Conservation (phyloP, 306 rosid genomes). For the Dalbergia oliveri region DNA sequence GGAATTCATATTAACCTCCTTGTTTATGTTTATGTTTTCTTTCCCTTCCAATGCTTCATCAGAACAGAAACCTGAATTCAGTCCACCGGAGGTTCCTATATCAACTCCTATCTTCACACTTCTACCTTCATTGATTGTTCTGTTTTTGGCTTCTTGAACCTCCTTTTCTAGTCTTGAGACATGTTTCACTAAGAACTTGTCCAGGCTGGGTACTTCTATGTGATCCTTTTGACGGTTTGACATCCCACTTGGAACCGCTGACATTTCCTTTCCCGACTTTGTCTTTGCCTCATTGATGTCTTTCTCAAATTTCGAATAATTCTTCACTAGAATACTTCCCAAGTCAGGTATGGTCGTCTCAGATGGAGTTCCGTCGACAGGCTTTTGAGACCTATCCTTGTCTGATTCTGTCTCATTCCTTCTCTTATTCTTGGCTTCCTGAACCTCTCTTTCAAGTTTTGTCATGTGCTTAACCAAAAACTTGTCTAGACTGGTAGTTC, state of each 20-base stretch:
- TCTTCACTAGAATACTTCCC: slow-evolving; percentile 65
- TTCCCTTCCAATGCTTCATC: slow-evolving; percentile 61
- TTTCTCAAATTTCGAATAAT: slow-evolving; percentile 57
- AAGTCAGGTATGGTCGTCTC: slow-evolving; percentile 57
- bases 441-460: slow-evolving; percentile 86
- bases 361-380: slow-evolving; percentile 44
- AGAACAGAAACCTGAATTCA: slow-evolving; percentile 38
- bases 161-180: slow-evolving; percentile 86
- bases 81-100: slow-evolving; percentile 38
- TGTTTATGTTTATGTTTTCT: slow-evolving; percentile 62
- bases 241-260: slow-evolving; percentile 39
- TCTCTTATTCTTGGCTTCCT: slow-evolving; percentile 74
- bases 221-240: slow-evolving; percentile 52
- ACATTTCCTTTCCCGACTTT: slow-evolving; percentile 45
- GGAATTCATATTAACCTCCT: slow-evolving; percentile 6
- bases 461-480: slow-evolving; percentile 84
- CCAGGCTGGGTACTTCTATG: slow-evolving; percentile 73
- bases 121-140: slow-evolving; percentile 48
- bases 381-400: slow-evolving; percentile 43
- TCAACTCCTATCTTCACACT: slow-evolving; percentile 45
- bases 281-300: slow-evolving; percentile 58
- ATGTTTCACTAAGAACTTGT: slow-evolving; percentile 81
- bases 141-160: slow-evolving; percentile 81
- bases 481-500: slow-evolving; percentile 91
- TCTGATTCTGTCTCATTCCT: slow-evolving; percentile 54